A percentile compares a stretch with the other conserved stretches of the same genome.
These are phyloP conservation scores for Starmerella stigmatis DNA, from an alignment of 805 yeast species.

Conservation along the genomic window DNA sequence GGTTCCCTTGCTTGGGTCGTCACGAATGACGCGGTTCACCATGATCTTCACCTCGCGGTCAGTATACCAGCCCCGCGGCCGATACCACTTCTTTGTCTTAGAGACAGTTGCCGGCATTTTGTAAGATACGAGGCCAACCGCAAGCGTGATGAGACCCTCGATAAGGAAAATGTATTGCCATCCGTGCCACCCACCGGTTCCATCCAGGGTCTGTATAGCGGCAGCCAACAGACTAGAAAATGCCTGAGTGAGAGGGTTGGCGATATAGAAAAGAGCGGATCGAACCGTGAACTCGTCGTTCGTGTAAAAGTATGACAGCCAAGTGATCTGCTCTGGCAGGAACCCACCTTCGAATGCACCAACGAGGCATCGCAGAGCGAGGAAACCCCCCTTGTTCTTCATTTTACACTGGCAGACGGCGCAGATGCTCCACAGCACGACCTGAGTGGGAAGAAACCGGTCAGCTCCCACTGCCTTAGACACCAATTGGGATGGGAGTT, in stretches of 20 bases:
- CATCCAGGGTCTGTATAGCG: constrained; percentile 45
- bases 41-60: constrained; percentile 48
- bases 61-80: constrained; percentile 44
- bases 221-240: constrained; percentile 41
- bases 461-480: constrained; percentile 58
- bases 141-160: constrained; percentile 50
- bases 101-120: constrained; percentile 49
- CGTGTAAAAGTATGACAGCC: constrained; percentile 59
- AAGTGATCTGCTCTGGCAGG: constrained; percentile 52
- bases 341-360: constrained; percentile 62
- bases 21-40: constrained; percentile 50
- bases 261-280: constrained; percentile 50
- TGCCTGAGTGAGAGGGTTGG: constrained; percentile 41
- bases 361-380: constrained; percentile 40
- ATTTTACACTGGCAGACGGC: constrained; percentile 44
- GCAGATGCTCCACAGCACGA: constrained; percentile 47
- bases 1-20: constrained; percentile 55
- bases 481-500: constrained; percentile 57
- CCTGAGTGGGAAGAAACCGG: constrained; percentile 52
- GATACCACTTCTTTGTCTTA: constrained; percentile 41
- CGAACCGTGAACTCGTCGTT: constrained; percentile 48
- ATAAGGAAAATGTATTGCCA: constrained; percentile 61
- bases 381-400: constrained; percentile 36
- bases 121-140: constrained; percentile 41
- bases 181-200: constrained; percentile 37